Percentiles rank a stretch among this genome's conserved stretches.
Conservation (phyloP, 2,329 filamentous ascomycete species). For the Fusarium sarcochroum region DNA sequence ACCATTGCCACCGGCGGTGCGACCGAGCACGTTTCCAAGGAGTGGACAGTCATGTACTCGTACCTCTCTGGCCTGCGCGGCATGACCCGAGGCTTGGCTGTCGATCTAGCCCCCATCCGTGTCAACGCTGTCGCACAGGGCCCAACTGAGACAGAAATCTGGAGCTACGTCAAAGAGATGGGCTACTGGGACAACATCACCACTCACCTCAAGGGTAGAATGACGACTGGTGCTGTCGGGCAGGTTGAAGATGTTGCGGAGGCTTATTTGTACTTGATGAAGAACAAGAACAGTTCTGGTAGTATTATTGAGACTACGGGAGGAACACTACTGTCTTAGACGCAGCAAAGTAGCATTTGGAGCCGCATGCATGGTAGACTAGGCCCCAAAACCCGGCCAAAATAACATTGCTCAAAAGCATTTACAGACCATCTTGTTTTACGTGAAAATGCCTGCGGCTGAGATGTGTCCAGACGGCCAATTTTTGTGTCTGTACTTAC, state of each 20-base stretch:
- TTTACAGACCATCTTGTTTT: too few relatives aligned
- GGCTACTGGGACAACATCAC: slow-evolving; percentile 38
- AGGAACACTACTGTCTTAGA: slow-evolving; percentile 37
- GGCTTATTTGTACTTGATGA: slow-evolving; percentile 45
- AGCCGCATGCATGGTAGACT: background rate
- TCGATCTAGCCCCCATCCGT: slow-evolving; percentile 39
- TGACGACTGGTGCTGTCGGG: slow-evolving; percentile 30
- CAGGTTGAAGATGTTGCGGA: slow-evolving; percentile 41
- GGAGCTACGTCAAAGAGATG: slow-evolving; percentile 30
- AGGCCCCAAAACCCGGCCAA: too few relatives aligned
- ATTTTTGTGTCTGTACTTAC: too few relatives aligned
- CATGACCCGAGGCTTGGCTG: slow-evolving; percentile 32
- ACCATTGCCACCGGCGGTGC: slow-evolving; percentile 37
- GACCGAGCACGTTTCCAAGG: slow-evolving; percentile 29
- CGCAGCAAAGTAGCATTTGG: background rate
- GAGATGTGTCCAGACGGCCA: too few relatives aligned
- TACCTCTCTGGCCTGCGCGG: slow-evolving; percentile 35
- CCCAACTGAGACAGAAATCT: slow-evolving; percentile 37
- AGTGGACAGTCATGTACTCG: slow-evolving; percentile 36
- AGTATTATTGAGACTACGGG: slow-evolving; percentile 41
- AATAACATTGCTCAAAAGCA: too few relatives aligned
- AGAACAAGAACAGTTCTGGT: slow-evolving; percentile 41
- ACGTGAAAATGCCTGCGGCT: too few relatives aligned
- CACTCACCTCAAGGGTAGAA: slow-evolving; percentile 24
- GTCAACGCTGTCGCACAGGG: slow-evolving; percentile 41